These are phyloP conservation scores for Backusella luteola DNA, from an alignment of 192 early-diverging fungal genomes.

Conservation along the genomic window DNA sequence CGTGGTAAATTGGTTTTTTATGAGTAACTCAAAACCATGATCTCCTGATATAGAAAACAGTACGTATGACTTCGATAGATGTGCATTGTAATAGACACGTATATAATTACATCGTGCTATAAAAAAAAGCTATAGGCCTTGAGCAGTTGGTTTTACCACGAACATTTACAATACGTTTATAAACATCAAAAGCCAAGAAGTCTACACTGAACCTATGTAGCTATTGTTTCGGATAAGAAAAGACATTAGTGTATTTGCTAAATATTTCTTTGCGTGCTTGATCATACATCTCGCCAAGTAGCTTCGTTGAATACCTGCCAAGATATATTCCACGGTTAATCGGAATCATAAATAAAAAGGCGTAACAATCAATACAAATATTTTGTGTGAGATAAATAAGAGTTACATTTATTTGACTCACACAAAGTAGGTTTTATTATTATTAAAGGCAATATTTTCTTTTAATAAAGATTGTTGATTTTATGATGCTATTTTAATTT, in stretches of 20 bases:
- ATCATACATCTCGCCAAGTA: background rate
- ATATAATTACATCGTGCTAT: background rate
- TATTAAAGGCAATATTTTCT: too few relatives aligned
- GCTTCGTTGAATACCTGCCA: background rate
- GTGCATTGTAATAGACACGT: background rate
- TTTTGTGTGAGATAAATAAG: background rate
- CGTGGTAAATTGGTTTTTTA: background rate
- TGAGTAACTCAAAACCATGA: background rate
- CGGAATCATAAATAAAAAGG: background rate
- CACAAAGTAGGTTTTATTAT: too few relatives aligned
- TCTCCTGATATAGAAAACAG: background rate
- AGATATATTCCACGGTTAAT: too few relatives aligned
- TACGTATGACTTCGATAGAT: background rate
- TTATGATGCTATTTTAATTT: too few relatives aligned
- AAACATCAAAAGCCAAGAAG: too few relatives aligned
- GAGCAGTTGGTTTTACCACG: too few relatives aligned
- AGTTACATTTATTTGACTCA: background rate
- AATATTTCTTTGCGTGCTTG: background rate
- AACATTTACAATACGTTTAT: too few relatives aligned
- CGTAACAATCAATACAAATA: background rate
- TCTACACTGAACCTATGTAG: too few relatives aligned
- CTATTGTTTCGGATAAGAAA: background rate
- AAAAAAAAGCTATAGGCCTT: background rate
- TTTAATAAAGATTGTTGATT: too few relatives aligned
- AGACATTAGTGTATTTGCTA: background rate